Conservation (phyloP, 2,329 filamentous ascomycete species). For the Dryadomyces quercivorus region DNA sequence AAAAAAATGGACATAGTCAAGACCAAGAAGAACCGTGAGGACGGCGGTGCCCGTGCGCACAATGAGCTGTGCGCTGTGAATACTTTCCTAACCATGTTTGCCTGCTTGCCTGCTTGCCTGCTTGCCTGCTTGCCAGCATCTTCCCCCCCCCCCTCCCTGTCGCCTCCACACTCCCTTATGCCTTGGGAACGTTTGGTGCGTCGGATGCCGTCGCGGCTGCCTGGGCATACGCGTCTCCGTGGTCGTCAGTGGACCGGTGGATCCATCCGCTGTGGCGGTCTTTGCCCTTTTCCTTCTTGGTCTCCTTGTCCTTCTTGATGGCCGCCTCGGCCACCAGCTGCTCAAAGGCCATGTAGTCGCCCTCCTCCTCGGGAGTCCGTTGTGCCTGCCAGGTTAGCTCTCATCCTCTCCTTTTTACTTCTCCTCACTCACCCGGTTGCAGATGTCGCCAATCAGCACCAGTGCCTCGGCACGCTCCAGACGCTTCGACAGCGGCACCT, state of each 20-base stretch:
- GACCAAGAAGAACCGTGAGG: not conserved
- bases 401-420: not conserved
- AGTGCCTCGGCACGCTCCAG: constrained; percentile 85
- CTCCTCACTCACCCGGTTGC: constrained; percentile 55
- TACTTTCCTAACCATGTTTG: not conserved
- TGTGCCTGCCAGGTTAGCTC: constrained; percentile 47
- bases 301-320: constrained; percentile 84
- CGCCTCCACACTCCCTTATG: not conserved
- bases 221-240: not conserved
- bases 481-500: constrained; percentile 70
- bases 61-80: not conserved
- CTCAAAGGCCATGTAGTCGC: constrained; percentile 97
- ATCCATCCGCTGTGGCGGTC: not conserved
- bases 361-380: constrained; percentile 88
- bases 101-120: not conserved
- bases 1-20: not conserved
- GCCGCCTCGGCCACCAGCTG: constrained; percentile 94
- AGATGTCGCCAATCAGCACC: constrained; percentile 79
- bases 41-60: not conserved
- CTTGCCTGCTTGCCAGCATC: not conserved
- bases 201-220: constrained; percentile 1
- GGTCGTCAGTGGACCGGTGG: not conserved
- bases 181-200: not conserved
- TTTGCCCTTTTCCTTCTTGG: constrained; percentile 15
- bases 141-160: not conserved